Base-by-base conservation (phyloP, 2,329 filamentous ascomycete genomes). In the Aschersonia sp. region DNA sequence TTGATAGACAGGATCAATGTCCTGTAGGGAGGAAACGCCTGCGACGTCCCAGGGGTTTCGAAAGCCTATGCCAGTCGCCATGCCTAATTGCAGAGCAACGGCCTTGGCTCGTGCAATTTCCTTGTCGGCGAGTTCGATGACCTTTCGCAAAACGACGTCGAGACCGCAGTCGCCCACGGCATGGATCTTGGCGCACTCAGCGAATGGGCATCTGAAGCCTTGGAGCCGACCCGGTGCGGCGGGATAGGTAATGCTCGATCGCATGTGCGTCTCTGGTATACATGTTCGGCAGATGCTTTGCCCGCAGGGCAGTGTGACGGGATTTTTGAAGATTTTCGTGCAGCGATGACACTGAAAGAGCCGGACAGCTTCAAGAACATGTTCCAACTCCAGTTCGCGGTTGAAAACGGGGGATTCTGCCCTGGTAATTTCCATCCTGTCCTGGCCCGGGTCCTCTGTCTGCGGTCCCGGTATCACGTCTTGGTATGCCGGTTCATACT, bases 261-360 rank as follows among this genome's bases (percentile, higher is more conserved):
- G 76, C 12, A 71, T 62, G 56, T 82, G 76, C 2, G 79, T 66
- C 44, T 76, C 65, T 1, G 88, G 88, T 2, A 94, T 65, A 63
- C 89, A 96, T 45, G 63, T 62, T 57, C 75, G 79, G 66, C 89
- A 96, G 9, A 94, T 64, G 9, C 81, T 82, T 58, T 83, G 78
- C 31, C 88, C 87, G 60, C 89, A 96, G 5, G 88, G 87, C 5
- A 95, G 68, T 0, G 85, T 85, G 49, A 87, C 72, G 5, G 88
- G 85, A 7, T 78, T 71, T 43, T 66, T 70, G 32, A 92, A 68
- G 1, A 83, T 81, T 42, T 68, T 69, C 4, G 81, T 85, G 62
- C 89, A 95, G 52, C 75, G 68, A 9, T 74, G 74, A 60, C 89
- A 96, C 65, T 94, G 87, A 47, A 92, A 73, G 41, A 92, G 68